A percentile compares a stretch with the other conserved stretches of the same genome.
These are phyloP conservation scores for Colletotrichum sp. DNA, from an alignment of 2,329 filamentous ascomycete species.

Conservation along the genomic window DNA sequence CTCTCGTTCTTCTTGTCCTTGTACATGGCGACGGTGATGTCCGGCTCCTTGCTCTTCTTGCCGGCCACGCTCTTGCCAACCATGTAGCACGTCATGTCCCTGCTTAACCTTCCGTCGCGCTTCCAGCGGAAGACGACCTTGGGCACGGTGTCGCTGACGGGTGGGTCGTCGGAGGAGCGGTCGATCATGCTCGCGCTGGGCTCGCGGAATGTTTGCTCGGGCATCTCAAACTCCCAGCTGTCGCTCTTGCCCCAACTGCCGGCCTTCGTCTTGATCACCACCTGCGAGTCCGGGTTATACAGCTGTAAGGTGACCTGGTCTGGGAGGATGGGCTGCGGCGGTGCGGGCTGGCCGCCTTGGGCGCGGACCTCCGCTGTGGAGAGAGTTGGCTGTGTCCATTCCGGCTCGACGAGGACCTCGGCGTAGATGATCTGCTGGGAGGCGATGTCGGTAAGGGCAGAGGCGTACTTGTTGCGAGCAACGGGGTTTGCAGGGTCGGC, in stretches of 20 bases:
- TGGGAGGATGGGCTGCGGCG: slow-evolving; percentile 72
- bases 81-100: slow-evolving; percentile 88
- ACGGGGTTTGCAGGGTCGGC: slow-evolving; percentile 72
- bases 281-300: slow-evolving; percentile 90
- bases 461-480: slow-evolving; percentile 84
- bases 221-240: slow-evolving; percentile 92
- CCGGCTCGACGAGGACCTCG: slow-evolving; percentile 83
- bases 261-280: slow-evolving; percentile 72
- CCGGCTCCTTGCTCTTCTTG: slow-evolving; percentile 87
- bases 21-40: slow-evolving; percentile 93
- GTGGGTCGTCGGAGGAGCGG: slow-evolving; percentile 58
- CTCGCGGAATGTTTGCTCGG: slow-evolving; percentile 80
- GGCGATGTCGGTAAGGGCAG: slow-evolving; percentile 83
- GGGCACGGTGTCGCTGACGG: slow-evolving; percentile 60
- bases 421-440: slow-evolving; percentile 83
- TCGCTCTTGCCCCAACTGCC: slow-evolving; percentile 82
- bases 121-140: slow-evolving; percentile 89
- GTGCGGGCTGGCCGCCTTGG: slow-evolving; percentile 67
- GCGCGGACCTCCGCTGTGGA: slow-evolving; percentile 80
- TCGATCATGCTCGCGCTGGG: slow-evolving; percentile 83
- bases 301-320: slow-evolving; percentile 83
- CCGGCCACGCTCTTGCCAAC: slow-evolving; percentile 76
- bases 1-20: slow-evolving; percentile 69
- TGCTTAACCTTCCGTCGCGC: slow-evolving; percentile 82
- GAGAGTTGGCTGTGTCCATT: slow-evolving; percentile 83